Conservation (phyloP, 768 basidiomycete species). For the Gloeophyllum trabeum region DNA sequence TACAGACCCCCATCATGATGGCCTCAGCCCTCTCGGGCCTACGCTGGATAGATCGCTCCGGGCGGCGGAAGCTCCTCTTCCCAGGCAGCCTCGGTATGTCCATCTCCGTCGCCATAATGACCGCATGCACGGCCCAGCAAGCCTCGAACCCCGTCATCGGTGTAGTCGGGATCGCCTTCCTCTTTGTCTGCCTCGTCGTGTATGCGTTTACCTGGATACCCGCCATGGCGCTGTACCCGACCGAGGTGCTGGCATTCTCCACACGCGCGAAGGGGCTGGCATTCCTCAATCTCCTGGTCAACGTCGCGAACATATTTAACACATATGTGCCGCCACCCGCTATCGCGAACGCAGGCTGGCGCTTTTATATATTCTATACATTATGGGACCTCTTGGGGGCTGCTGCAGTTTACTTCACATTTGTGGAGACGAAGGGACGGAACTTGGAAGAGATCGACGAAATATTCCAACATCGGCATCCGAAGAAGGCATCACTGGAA, state of each 20-base stretch:
- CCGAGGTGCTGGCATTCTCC: constrained; percentile 39
- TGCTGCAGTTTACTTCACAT: constrained; percentile 32
- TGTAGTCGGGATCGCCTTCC: constrained; percentile 17
- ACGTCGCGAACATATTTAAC: background rate
- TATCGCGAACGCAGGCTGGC: background rate
- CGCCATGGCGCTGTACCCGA: constrained; percentile 42
- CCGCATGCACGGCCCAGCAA: constrained; percentile 20
- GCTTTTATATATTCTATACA: constrained; percentile 40
- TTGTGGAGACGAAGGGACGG: constrained; percentile 42
- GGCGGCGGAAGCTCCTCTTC: constrained; percentile 20
- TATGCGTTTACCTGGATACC: background rate
- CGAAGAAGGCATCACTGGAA: constrained; percentile 8
- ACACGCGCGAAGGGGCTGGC: constrained; percentile 41
- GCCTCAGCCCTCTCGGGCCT: constrained; percentile 21
- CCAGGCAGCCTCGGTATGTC: constrained; percentile 16
- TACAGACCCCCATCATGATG: constrained; percentile 21
- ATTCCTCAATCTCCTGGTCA: constrained; percentile 25
- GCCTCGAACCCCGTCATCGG: constrained; percentile 16
- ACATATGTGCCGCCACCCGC: background rate
- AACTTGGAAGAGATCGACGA: constrained; percentile 40
- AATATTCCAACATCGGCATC: constrained; percentile 17
- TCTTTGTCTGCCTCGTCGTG: constrained; percentile 12
- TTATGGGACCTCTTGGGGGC: constrained; percentile 37
- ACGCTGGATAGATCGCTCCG: constrained; percentile 19
- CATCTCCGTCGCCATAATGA: constrained; percentile 18